Percentiles rank a stretch among this genome's conserved stretches.
Evolutionary conservation across 257 asterid species (phyloP).

Genomic region (Solanum habrochaites): DNA sequence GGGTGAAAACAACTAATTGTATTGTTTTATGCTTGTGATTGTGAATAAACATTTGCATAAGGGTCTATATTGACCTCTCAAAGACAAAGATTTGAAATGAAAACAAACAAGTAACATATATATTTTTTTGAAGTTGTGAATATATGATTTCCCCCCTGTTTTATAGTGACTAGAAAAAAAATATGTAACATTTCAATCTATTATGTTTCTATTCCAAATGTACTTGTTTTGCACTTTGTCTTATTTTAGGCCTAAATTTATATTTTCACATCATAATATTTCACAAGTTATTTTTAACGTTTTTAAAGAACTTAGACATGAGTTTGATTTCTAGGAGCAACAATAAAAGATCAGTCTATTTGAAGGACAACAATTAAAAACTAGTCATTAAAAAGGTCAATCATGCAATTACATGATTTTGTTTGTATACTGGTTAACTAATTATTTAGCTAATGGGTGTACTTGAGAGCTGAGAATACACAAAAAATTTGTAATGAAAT

Average conservation of each 20-base stretch:
- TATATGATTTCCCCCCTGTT: not conserved
- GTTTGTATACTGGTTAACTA: not conserved
- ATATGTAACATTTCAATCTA: not conserved
- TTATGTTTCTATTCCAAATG: not conserved
- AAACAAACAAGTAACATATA: not conserved
- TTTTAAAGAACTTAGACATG: no score
- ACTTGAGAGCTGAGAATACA: not conserved
- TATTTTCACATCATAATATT: no score
- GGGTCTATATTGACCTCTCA: constrained; percentile 15
- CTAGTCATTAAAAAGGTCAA: not conserved
- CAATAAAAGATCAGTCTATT: no score
- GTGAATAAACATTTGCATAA: constrained; percentile 10
- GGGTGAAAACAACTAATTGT: not conserved
- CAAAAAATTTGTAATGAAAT: no score
- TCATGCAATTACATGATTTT: not conserved
- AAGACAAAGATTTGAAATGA: not conserved
- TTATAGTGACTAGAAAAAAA: not conserved
- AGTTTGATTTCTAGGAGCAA: not conserved
- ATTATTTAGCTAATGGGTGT: not conserved
- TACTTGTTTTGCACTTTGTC: not conserved
- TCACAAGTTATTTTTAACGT: no score
- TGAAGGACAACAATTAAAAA: not conserved
- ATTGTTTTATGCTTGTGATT: constrained; percentile 16
- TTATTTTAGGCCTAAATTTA: not conserved
- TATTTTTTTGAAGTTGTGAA: not conserved